These are phyloP conservation scores for Penicillium egyptiacum DNA, from an alignment of 495 filamentous ascomycete genomes.

Conservation along the genomic window DNA sequence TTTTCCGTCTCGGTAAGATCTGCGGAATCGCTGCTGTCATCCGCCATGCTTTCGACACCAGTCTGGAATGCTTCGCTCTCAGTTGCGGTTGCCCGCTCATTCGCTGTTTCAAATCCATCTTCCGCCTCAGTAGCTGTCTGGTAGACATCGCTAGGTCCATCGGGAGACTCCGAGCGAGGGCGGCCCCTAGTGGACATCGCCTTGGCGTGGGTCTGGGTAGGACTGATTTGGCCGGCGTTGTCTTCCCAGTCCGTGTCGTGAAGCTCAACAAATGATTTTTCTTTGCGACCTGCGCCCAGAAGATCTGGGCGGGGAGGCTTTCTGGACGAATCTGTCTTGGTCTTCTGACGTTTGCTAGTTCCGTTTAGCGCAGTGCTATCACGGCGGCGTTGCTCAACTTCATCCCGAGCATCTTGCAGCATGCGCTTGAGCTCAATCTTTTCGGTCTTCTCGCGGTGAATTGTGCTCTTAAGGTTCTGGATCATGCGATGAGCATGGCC, in stretches of 20 bases:
- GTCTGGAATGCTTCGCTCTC: slow-evolving; percentile 97
- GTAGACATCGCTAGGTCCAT: slow-evolving; percentile 64
- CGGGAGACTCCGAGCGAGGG: slow-evolving; percentile 30
- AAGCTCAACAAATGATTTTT: slow-evolving; percentile 71
- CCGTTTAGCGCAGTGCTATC: slow-evolving; percentile 52
- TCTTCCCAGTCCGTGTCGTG: slow-evolving; percentile 93
- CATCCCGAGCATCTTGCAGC: slow-evolving; percentile 93
- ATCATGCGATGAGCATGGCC: slow-evolving; percentile 96
- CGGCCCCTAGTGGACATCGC: slow-evolving; percentile 23
- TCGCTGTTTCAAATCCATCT: slow-evolving; percentile 79
- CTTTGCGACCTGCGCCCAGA: slow-evolving; percentile 73
- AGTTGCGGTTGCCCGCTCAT: slow-evolving; percentile 69
- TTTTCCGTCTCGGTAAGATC: slow-evolving; percentile 87
- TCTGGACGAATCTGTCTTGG: slow-evolving; percentile 68
- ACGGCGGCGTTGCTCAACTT: slow-evolving; percentile 73
- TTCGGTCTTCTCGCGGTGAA: slow-evolving; percentile 96
- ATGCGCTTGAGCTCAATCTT: slow-evolving; percentile 94
- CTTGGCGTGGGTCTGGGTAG: slow-evolving; percentile 35
- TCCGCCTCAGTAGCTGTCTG: slow-evolving; percentile 84
- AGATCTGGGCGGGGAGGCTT: slow-evolving; percentile 71
- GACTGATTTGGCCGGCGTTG: slow-evolving; percentile 54
- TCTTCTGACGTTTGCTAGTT: slow-evolving; percentile 65
- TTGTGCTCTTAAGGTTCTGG: slow-evolving; percentile 87
- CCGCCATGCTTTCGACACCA: slow-evolving; percentile 75
- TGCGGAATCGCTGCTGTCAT: slow-evolving; percentile 67